Conservation (phyloP, 2,329 filamentous ascomycete species). For the Acrocalymma vagum region DNA sequence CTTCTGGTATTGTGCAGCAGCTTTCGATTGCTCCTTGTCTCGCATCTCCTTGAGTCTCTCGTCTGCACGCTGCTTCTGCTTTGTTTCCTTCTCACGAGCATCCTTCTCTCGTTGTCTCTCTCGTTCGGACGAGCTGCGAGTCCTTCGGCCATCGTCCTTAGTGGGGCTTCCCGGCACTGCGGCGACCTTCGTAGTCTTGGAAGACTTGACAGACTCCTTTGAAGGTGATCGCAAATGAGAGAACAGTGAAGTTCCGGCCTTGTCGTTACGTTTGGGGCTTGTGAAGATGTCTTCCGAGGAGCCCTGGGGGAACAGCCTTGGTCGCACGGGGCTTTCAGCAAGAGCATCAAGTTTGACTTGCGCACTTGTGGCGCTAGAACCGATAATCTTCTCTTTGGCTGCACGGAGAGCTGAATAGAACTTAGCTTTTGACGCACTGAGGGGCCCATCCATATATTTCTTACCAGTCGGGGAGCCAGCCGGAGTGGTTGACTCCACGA, state of each 20-base stretch:
- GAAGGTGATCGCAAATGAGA: slow-evolving; percentile 45
- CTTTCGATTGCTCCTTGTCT: slow-evolving; percentile 75
- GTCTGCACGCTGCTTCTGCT: slow-evolving; percentile 68
- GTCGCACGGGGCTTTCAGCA: slow-evolving; percentile 40
- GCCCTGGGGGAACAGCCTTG: slow-evolving; percentile 28
- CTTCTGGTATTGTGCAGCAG: slow-evolving; percentile 54
- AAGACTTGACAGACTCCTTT: slow-evolving; percentile 43
- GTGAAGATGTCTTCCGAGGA: slow-evolving; percentile 44
- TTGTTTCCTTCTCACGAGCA: slow-evolving; percentile 66
- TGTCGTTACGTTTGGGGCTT: slow-evolving; percentile 44
- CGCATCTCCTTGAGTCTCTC: slow-evolving; percentile 74
- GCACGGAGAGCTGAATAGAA: slow-evolving; percentile 90
- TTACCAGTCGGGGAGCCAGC: slow-evolving; percentile 61
- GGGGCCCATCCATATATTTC: slow-evolving; percentile 74
- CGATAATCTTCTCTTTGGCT: slow-evolving; percentile 85
- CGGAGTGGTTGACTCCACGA: slow-evolving; percentile 63
- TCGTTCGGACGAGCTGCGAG: slow-evolving; percentile 67
- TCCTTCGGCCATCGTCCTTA: slow-evolving; percentile 56
- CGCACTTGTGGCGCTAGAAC: slow-evolving; percentile 68
- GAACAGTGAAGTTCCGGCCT: slow-evolving; percentile 38
- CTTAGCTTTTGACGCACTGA: slow-evolving; percentile 93
- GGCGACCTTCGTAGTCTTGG: slow-evolving; percentile 33
- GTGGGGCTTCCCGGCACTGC: slow-evolving; percentile 36
- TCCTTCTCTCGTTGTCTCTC: slow-evolving; percentile 68
- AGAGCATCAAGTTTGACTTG: slow-evolving; percentile 66